Base-by-base conservation (phyloP, 176 grass and related monocot species). In the Tillandsia leiboldiana region DNA sequence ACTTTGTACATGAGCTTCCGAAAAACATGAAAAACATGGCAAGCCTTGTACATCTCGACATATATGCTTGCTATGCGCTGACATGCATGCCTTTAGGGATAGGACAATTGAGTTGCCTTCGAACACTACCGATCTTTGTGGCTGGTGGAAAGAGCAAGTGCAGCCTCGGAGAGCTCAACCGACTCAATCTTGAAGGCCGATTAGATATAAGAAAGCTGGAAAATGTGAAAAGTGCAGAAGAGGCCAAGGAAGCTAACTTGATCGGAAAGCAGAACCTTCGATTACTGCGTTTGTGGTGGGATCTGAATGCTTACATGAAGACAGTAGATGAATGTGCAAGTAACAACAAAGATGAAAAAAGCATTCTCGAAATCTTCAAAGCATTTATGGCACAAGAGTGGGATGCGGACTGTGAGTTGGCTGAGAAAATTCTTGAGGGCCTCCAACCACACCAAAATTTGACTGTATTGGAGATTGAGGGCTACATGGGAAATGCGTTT, bases 1-100 rank as follows among this genome's bases (percentile, higher is more conserved):
- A 51, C 67, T 26, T 50, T 18, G 17, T 51, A 10, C 8, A 7
- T 26, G 15, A 23, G 49, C 67, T 69, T 69, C 67, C 67, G 24
- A 18, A 51, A 49, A 69, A 69, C 18, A 26, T 51, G n/a, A 18
- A 51, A 47, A 69, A 51, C 2, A 51, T 51, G 67, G 51, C 28
- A 51, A 69, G 48, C 67, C 67, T 69, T 11, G 26, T 7, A 51
- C 14, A 69, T 24, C 67, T 69, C 0, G 67, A 69, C 67, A 51
- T 69, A 26, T 3, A 11, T 26, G 2, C 1, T 13, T 51, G 53
- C 17, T 7, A 6, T 57, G 53, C 5, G 20, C 53, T 57, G 17
- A 58, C 15, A 58, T 58, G 56, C 12, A 59, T 59, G n/a, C 56
- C 56, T 9, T 59, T n/a, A 1, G n/a, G 56, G 56, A 22, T 59